Base-by-base conservation (phyloP, 176 grass and related monocot genomes). In the Eragrostis curvula region DNA sequence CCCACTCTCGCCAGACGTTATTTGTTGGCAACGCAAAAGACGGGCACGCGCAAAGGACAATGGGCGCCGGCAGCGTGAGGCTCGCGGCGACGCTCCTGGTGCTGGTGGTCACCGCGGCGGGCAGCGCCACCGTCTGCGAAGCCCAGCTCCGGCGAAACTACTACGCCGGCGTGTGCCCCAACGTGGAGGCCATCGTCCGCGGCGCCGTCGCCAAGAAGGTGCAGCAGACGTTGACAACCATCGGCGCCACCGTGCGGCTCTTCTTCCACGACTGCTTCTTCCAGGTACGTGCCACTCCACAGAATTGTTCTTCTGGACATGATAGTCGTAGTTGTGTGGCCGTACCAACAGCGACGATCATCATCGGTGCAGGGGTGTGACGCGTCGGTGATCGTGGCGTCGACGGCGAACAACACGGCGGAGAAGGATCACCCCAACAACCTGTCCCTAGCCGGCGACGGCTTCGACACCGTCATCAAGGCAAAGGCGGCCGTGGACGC, bases 301-400 rank as follows among this genome's bases (percentile, higher is more conserved):
- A 36, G 3, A 36, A 36, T 4, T 36, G 32, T 36, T 36, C 32
- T 36, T 36, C 32, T 36, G 32, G 4, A 36, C 32, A 36, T 36
- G n/a, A n/a, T n/a, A n/a, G n/a, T n/a, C n/a, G n/a, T n/a, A n/a
- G 32, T 36, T 36, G 32, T 36, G 32, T 36, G 32, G 32, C 4
- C 32, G 32, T 36, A 36, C 32, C 32, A 36, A 36, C 32, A 4
- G 4, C 32, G 32, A 4, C 32, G 32, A 36, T 36, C 32, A 36
- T 36, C 32, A 36, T 36, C 3, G 62, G 80, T 70, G 16, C 78
- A 87, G 28, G 74, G 94, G 1, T 96, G 93, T 62, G 93, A 96
- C 79, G 93, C 88, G 40, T 97, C 94, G 4, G 79, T 92, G 20
- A 6, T 93, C 5, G 76, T 93, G 24, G 85, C 91, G 41, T 88